A percentile compares a stretch with the other conserved stretches of the same genome.
These are phyloP conservation scores for Paramyrothecium sp. DNA, from an alignment of 2,329 filamentous ascomycete species.

Conservation along the genomic window DNA sequence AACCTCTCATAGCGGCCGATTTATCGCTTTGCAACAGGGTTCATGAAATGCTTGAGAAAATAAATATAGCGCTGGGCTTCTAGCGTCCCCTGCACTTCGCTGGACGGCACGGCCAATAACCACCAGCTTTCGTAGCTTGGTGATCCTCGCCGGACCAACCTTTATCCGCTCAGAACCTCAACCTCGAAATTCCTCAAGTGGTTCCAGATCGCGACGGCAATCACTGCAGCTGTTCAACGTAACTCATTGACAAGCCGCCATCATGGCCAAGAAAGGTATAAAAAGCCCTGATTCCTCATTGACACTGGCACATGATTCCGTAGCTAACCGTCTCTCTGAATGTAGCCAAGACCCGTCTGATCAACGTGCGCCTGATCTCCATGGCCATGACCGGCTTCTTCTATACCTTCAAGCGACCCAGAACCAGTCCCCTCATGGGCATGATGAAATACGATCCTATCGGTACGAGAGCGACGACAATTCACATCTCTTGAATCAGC, in stretches of 20 bases:
- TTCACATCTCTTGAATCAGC: not conserved
- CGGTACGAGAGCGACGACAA: slow-evolving; percentile 48
- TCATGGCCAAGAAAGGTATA: slow-evolving; percentile 24
- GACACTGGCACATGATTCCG: not conserved
- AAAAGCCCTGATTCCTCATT: not conserved
- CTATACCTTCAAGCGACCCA: slow-evolving; percentile 83
- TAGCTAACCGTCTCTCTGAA: not conserved
- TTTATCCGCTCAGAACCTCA: not conserved
- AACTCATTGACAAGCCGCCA: not conserved
- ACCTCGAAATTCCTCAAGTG: not conserved
- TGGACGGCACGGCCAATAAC: too few relatives aligned
- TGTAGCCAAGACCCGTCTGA: slow-evolving; percentile 83
- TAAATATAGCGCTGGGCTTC: too few relatives aligned
- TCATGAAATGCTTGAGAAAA: too few relatives aligned
- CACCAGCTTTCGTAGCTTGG: not conserved
- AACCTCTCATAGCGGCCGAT: too few relatives aligned
- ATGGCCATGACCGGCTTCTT: slow-evolving; percentile 99
- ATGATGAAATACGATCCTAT: slow-evolving; percentile 99
- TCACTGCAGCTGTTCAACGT: not conserved
- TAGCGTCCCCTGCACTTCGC: too few relatives aligned
- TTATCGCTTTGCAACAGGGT: too few relatives aligned
- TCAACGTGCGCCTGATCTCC: slow-evolving; percentile 90
- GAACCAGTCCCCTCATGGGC: slow-evolving; percentile 79
- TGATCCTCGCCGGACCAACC: not conserved
- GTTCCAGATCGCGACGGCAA: not conserved